A percentile compares a stretch with the other conserved stretches of the same genome.
Evolutionary conservation across 2,329 filamentous ascomycete species (phyloP).

Genomic region (Pseudogymnoascus sp.): DNA sequence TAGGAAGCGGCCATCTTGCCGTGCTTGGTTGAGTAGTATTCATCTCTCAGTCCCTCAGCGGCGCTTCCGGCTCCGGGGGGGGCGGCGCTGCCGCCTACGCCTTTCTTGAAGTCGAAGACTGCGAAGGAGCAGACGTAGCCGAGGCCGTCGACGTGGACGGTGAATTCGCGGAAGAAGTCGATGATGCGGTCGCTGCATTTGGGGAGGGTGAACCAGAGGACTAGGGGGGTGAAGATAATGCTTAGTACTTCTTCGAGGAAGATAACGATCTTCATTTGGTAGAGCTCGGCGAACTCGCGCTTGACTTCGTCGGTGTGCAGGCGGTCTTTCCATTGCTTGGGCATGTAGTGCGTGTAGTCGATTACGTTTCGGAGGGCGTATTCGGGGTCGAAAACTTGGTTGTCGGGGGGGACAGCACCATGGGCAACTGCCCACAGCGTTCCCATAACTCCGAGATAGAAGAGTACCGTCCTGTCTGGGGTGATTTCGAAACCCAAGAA

Average conservation of each 20-base stretch:
- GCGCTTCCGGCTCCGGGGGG: conserved; percentile 22
- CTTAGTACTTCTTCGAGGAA: conserved; percentile 89
- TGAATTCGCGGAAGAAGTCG: conserved; percentile 97
- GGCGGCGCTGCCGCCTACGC: conserved; percentile 43
- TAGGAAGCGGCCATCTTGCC: conserved; percentile 98
- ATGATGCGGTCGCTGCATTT: conserved; percentile 87
- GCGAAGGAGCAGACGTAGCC: conserved; percentile 97
- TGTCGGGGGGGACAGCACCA: conserved; percentile 80
- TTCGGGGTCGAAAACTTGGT: conserved; percentile 83
- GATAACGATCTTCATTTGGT: conserved; percentile 86
- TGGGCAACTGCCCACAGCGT: conserved; percentile 77
- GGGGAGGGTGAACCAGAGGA: conserved; percentile 79
- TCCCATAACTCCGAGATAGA: conserved; percentile 79
- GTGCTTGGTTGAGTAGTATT: conserved; percentile 92
- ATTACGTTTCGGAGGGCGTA: conserved; percentile 84
- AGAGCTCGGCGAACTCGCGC: conserved; percentile 79
- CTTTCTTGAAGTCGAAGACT: conserved; percentile 93
- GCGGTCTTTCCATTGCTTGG: conserved; percentile 77
- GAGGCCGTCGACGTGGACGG: conserved; percentile 90
- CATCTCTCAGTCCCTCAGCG: conserved; percentile 65
- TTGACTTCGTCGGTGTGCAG: conserved; percentile 94
- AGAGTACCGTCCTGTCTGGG: conserved; percentile 77
- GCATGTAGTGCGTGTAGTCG: conserved; percentile 86
- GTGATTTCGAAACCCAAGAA: conserved; percentile 92
- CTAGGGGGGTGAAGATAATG: conserved; percentile 83